Conservation (phyloP, 2,329 filamentous ascomycete genomes). For the Pezicula neosporulosa region DNA sequence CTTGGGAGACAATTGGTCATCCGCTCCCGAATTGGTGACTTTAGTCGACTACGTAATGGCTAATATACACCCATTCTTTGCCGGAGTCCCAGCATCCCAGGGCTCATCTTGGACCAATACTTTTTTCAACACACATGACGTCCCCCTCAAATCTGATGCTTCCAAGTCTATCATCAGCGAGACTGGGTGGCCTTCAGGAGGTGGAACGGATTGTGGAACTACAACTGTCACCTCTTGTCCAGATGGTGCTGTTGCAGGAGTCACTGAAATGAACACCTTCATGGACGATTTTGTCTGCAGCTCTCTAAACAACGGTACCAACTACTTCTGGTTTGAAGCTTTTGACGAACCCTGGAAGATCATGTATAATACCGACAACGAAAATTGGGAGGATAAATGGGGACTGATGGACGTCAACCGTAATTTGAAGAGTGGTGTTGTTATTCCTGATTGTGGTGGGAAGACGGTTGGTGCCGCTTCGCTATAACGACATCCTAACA, state of each 20-base stretch:
- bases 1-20: conserved; percentile 82
- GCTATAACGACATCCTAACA: no score
- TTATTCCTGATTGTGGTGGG: conserved; percentile 83
- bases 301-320: conserved; percentile 74
- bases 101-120: conserved; percentile 77
- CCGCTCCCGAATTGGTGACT: conserved; percentile 55
- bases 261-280: conserved; percentile 80
- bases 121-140: conserved; percentile 76
- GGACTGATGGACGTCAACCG: conserved; percentile 83
- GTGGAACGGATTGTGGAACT: conserved; percentile 73
- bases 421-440: conserved; percentile 78
- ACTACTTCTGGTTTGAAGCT: conserved; percentile 97
- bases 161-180: conserved; percentile 80
- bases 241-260: conserved; percentile 70
- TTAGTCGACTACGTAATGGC: conserved; percentile 89
- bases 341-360: conserved; percentile 98
- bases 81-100: conserved; percentile 63
- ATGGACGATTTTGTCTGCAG: conserved; percentile 83
- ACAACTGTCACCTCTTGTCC: conserved; percentile 48
- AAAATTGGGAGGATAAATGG: conserved; percentile 95
- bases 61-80: conserved; percentile 96
- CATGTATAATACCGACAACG: conserved; percentile 58
- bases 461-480: conserved; percentile 36
- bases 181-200: conserved; percentile 84
- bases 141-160: conserved; percentile 54